phyloP scores from a whole-genome alignment of 2,329 filamentous ascomycete genomes.

The Aotearoamyces nothofagi region DNA sequence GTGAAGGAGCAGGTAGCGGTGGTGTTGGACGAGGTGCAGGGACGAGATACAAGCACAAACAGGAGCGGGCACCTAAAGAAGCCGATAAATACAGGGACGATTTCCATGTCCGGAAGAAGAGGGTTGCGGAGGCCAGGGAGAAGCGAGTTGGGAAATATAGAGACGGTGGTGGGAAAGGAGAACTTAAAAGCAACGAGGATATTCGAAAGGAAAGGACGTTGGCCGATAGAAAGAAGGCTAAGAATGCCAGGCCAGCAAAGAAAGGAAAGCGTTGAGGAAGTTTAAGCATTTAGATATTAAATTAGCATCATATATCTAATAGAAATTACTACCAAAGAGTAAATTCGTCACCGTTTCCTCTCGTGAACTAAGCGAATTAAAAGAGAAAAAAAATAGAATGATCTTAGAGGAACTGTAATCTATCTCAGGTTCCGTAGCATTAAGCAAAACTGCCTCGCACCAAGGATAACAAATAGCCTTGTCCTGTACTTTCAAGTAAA shows the following conservation, averaged over 20 bases:
- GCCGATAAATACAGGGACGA: slow-evolving; percentile 88
- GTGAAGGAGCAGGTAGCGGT: slow-evolving; percentile 19
- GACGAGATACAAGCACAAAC: slow-evolving; percentile 68
- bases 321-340: too few species aligned
- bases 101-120: slow-evolving; percentile 81
- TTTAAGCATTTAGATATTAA: too few species aligned
- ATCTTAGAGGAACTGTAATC: too few species aligned
- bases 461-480: too few species aligned
- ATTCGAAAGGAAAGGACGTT: slow-evolving; percentile 70
- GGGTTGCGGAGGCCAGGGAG: slow-evolving; percentile 74
- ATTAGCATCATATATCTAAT: too few species aligned
- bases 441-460: too few species aligned
- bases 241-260: slow-evolving; percentile 72
- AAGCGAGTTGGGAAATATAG: slow-evolving; percentile 62
- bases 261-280: slow-evolving; percentile 26
- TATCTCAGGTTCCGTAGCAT: too few species aligned
- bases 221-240: slow-evolving; percentile 62
- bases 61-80: slow-evolving; percentile 77
- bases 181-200: slow-evolving; percentile 71
- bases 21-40: slow-evolving; percentile 24
- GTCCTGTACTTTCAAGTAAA: too few species aligned
- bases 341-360: too few species aligned
- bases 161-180: slow-evolving; percentile 57
- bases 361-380: too few species aligned
- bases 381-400: too few species aligned